These are phyloP conservation scores for Pulveroboletus sp. DNA, from an alignment of 768 basidiomycete genomes.

Conservation along the genomic window DNA sequence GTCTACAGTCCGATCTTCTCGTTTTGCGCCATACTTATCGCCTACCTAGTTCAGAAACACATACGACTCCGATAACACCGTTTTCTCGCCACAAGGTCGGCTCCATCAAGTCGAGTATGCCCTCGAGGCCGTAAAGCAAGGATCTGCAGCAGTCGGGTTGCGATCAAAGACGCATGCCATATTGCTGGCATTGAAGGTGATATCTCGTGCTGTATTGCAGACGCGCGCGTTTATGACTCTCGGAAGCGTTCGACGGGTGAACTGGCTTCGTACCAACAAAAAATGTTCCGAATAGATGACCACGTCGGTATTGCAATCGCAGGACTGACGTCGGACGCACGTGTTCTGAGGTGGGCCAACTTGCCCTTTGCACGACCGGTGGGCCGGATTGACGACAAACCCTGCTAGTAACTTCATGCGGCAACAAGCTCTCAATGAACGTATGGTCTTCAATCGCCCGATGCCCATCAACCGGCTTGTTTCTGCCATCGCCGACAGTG, in stretches of 20 bases:
- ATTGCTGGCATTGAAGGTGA: slow-evolving; percentile 87
- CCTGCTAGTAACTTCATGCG: slow-evolving; percentile 91
- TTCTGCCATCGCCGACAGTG: slow-evolving; percentile 90
- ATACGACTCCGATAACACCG: slow-evolving; percentile 98
- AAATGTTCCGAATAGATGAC: slow-evolving; percentile 99
- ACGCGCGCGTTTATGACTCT: slow-evolving; percentile 3
- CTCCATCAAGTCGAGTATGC: slow-evolving; percentile 98
- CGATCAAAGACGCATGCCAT: slow-evolving; percentile 94
- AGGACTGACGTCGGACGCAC: slow-evolving; percentile 96
- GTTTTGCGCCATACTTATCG: slow-evolving; percentile 2
- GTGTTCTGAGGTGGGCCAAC: slow-evolving; percentile 75
- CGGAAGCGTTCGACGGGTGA: slow-evolving; percentile 94
- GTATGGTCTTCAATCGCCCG: slow-evolving; percentile 93
- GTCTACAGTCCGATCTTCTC: slow-evolving; percentile 6
- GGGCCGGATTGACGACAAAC: neutral
- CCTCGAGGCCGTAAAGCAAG: slow-evolving; percentile 98
- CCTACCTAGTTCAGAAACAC: slow-evolving; percentile 81
- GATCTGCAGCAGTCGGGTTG: slow-evolving; percentile 96
- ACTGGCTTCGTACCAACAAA: slow-evolving; percentile 98
- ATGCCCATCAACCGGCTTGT: slow-evolving; percentile 94
- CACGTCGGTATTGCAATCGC: slow-evolving; percentile 99
- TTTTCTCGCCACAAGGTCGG: slow-evolving; percentile 94
- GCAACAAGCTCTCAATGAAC: slow-evolving; percentile 93
- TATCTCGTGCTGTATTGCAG: neutral
- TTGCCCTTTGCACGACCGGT: neutral